Conservation (phyloP, 331 rosid genomes). For the Arachis monticola region DNA sequence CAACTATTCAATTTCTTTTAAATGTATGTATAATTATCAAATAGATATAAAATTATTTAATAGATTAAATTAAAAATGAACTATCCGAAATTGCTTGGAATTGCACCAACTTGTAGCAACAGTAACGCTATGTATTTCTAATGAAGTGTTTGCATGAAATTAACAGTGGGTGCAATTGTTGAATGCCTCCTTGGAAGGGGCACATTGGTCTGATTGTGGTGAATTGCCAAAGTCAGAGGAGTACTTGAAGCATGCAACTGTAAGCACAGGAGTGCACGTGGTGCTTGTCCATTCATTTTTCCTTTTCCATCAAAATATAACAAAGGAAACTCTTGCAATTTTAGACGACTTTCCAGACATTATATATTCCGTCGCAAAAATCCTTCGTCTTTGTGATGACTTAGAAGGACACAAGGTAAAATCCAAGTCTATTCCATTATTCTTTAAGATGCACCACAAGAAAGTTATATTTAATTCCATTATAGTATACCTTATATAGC, state of each 20-base stretch:
- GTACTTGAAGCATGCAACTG: constrained; percentile 56
- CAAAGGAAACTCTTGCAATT: constrained; percentile 36
- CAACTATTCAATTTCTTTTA: not conserved
- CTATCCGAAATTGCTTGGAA: no score
- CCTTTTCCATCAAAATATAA: constrained; percentile 50
- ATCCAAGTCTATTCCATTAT: not conserved
- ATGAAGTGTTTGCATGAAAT: not conserved
- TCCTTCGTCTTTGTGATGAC: constrained; percentile 68
- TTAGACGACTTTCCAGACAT: constrained; percentile 47
- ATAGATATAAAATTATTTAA: no score
- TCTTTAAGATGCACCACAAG: not conserved
- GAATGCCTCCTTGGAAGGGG: constrained; percentile 57
- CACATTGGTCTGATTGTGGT: constrained; percentile 54
- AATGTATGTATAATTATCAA: no score
- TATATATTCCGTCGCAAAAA: constrained; percentile 49
- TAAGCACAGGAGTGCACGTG: constrained; percentile 56
- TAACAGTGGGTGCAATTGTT: constrained; percentile 55
- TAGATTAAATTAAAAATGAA: no score
- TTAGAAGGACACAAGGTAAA: constrained; percentile 53
- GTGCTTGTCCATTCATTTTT: constrained; percentile 55
- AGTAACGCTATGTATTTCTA: not conserved
- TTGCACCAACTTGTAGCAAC: no score
- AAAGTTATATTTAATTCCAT: not conserved
- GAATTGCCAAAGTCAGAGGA: constrained; percentile 49
- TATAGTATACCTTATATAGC: no score